A percentile compares a stretch with the other conserved stretches of the same genome.
Evolutionary conservation across 108 stramenopile genomes (phyloP).

Genomic region (Hondaea fermentalgiana): DNA sequence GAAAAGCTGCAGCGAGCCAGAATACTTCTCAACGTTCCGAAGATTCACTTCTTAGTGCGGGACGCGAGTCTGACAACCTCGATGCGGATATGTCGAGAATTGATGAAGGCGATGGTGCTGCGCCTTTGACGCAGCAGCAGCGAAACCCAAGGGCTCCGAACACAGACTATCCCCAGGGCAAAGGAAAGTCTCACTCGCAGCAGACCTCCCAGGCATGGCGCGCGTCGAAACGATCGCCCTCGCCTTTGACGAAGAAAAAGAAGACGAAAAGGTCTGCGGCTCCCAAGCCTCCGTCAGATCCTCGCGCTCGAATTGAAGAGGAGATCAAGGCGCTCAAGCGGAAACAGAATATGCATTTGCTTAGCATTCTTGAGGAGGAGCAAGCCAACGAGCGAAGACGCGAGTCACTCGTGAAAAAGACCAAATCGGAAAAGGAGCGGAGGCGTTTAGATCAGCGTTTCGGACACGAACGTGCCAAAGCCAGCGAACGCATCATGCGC

Average conservation of each 20-base stretch:
- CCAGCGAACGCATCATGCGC: constrained; percentile 6
- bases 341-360: not conserved
- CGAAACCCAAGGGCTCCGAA: too few species aligned
- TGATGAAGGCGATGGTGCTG: too few species aligned
- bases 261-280: not conserved
- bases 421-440: not conserved
- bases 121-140: too few species aligned
- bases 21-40: too few species aligned
- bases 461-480: not conserved
- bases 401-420: not conserved
- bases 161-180: too few species aligned
- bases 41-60: too few species aligned
- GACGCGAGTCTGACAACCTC: too few species aligned
- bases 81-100: too few species aligned
- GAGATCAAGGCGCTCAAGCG: not conserved
- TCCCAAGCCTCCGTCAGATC: too few species aligned
- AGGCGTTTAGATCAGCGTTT: not conserved
- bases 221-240: too few species aligned
- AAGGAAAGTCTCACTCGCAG: too few species aligned
- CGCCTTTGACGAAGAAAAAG: not conserved
- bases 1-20: not conserved
- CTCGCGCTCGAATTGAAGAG: not conserved
- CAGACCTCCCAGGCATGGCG: too few species aligned
- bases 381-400: not conserved
- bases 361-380: not conserved